Base-by-base conservation (phyloP, 345 rosid species). In the Capsella bursapastoris region DNA sequence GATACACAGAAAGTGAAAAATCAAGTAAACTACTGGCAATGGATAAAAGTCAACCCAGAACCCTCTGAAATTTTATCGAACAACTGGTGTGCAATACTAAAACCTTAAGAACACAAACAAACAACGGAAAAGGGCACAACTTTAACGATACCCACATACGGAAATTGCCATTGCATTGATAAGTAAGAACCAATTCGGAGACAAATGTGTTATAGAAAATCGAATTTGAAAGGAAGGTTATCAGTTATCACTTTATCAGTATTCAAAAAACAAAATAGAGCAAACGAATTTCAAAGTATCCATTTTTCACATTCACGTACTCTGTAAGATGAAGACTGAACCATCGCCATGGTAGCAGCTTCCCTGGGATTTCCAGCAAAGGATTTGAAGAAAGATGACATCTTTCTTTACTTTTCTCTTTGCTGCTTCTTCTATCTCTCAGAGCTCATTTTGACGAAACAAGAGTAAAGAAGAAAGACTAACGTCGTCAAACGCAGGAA, bases 241-340 rank as follows among this genome's bases (percentile, higher is more conserved):
- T 45, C 40, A 27, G 40, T 41, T 4, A 37, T 45, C 40, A 27
- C 59, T 77, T 71, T 16, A 57, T 0, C 15, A 16, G 38, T 38
- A 57, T 10, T 7, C 52, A 37, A 76, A 55, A 43, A 25, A 44
- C 6, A 60, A 12, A 53, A 34, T 40, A 3, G 27, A 35, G 14
- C 11, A 18, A 52, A 34, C 0, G 45, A n/a, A 11, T 28, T 22
- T 27, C 25, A 28, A 60, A 34, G 49, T 15, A 55, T n/a, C 35
- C 1, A 27, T 2, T 5, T 6, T 27, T 22, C 5, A 45, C 14
- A 12, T 31, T 22, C 8, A 65, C 77, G 38, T 79, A 90, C 98
- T 79, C 72, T 75, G 66, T 75, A 88, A 71, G 96, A 82, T 73
- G 97, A 87, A 14, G 88, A 72, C 10, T 90, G 96, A 68, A 85